Percentiles rank a stretch among this genome's conserved stretches.
phyloP scores from a whole-genome alignment of 2,329 filamentous ascomycete genomes.

The Nothopassalora personata region DNA sequence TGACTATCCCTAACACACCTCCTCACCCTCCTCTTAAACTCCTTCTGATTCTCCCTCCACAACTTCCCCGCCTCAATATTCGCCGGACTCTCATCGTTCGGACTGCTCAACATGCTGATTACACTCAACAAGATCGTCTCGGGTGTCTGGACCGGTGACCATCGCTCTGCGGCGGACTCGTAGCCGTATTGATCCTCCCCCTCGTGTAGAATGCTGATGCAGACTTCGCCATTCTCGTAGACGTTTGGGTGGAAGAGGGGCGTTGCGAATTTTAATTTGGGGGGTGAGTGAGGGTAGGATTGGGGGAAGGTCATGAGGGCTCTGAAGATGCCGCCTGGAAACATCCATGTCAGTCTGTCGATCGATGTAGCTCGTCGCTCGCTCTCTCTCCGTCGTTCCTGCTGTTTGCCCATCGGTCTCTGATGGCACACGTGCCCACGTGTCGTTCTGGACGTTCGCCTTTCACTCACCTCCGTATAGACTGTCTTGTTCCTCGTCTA shows the following conservation, averaged over 20 bases:
- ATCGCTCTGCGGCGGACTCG: conserved; percentile 82
- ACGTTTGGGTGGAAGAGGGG: conserved; percentile 94
- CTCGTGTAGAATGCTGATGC: conserved; percentile 94
- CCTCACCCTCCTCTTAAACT: conserved; percentile 74
- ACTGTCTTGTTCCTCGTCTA: conserved; percentile 70
- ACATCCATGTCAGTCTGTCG: not conserved
- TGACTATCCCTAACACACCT: conserved; percentile 72
- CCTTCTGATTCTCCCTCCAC: conserved; percentile 72
- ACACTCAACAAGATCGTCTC: conserved; percentile 91
- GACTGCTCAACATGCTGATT: conserved; percentile 84
- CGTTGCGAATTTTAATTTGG: conserved; percentile 78
- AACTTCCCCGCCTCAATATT: conserved; percentile 89
- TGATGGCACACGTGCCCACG: conserved; percentile 3
- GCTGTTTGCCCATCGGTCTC: not conserved
- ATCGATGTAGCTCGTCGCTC: not conserved
- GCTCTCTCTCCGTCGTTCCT: not conserved
- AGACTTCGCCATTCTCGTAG: conserved; percentile 80
- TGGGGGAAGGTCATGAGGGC: conserved; percentile 76
- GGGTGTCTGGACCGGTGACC: conserved; percentile 90
- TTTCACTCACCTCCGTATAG: conserved; percentile 73
- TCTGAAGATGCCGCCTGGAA: conserved; percentile 80
- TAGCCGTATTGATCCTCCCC: conserved; percentile 93
- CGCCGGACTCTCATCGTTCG: conserved; percentile 92
- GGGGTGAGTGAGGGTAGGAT: conserved; percentile 82
- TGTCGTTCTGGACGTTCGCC: not conserved